phyloP scores from a whole-genome alignment of 1,284 basidiomycete species.

The Hymenochaete sp. region DNA sequence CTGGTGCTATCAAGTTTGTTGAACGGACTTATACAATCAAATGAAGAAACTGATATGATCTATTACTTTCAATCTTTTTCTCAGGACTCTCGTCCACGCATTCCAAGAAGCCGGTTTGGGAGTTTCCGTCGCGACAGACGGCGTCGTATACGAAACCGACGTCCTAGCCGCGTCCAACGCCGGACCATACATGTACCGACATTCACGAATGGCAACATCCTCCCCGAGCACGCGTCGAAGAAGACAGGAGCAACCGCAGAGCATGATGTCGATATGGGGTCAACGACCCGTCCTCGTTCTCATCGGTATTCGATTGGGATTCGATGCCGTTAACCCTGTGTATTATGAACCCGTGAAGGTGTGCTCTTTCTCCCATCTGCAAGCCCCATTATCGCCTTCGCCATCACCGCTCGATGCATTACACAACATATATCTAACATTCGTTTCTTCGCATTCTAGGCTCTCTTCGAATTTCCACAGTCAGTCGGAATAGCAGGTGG shows the following conservation, averaged over 20 bases:
- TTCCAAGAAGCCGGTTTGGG: conserved; percentile 79
- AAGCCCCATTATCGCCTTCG: background rate
- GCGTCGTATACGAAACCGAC: conserved; percentile 78
- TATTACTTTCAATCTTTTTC: conserved; percentile 2
- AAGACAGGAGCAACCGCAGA: conserved; percentile 12
- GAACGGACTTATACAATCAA: conserved; percentile 4
- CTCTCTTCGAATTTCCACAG: conserved; percentile 88
- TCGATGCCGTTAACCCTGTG: conserved; percentile 91
- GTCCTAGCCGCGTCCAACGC: conserved; percentile 74
- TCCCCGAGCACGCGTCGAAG: conserved; percentile 13
- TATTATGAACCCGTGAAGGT: conserved; percentile 95
- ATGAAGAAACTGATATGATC: background rate
- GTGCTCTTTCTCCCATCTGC: conserved; percentile 19
- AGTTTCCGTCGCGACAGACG: conserved; percentile 78
- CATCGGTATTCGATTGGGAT: conserved; percentile 79
- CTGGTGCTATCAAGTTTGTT: conserved; percentile 81
- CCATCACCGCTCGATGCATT: no score
- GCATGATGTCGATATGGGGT: conserved; percentile 51
- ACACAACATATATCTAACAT: conserved; percentile 6
- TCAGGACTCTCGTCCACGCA: conserved; percentile 65
- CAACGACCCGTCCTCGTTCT: conserved; percentile 80
- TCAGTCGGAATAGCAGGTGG: conserved; percentile 95
- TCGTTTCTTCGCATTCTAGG: no score
- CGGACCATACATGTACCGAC: conserved; percentile 18
- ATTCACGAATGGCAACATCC: conserved; percentile 14